These are phyloP conservation scores for Sanguinoderma infundibulare DNA, from an alignment of 1,284 basidiomycete species.

Conservation along the genomic window DNA sequence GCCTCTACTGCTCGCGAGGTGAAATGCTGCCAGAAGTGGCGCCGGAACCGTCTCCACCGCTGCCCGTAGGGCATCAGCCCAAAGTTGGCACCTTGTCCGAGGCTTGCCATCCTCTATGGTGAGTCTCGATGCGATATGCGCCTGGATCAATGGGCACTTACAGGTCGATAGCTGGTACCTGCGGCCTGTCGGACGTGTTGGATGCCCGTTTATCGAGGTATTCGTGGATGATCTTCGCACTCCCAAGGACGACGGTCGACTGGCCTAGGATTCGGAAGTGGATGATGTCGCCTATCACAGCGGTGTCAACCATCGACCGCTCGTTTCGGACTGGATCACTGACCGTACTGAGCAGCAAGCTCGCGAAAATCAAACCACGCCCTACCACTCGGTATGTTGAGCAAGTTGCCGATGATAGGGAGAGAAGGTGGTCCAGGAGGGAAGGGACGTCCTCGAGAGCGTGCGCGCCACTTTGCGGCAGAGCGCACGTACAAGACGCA, in stretches of 20 bases:
- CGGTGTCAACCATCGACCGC: background rate
- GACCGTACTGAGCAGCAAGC: slow-evolving; percentile 7
- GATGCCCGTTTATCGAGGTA: slow-evolving; percentile 11
- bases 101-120: background rate
- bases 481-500: background rate
- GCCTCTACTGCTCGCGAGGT: background rate
- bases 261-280: slow-evolving; percentile 5
- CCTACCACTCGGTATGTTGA: slow-evolving; percentile 7
- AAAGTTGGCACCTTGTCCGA: slow-evolving; percentile 9
- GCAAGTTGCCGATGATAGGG: slow-evolving; percentile 15
- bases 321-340: background rate
- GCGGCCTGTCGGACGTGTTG: slow-evolving; percentile 2
- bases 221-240: background rate
- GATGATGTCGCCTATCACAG: slow-evolving; percentile 2
- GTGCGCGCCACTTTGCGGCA: background rate
- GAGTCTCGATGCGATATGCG: background rate
- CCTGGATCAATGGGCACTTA: background rate
- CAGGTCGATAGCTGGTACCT: slow-evolving; percentile 4
- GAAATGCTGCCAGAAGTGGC: slow-evolving; percentile 19
- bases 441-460: background rate
- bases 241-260: slow-evolving; percentile 4
- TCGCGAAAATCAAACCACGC: slow-evolving; percentile 10
- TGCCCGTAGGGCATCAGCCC: slow-evolving; percentile 21
- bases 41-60: slow-evolving; percentile 24
- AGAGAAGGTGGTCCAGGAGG: slow-evolving; percentile 16